A percentile compares a stretch with the other conserved stretches of the same genome.
Evolutionary conservation across 257 asterid genomes (phyloP).

Genomic region (Oldenlandia corymbosa): DNA sequence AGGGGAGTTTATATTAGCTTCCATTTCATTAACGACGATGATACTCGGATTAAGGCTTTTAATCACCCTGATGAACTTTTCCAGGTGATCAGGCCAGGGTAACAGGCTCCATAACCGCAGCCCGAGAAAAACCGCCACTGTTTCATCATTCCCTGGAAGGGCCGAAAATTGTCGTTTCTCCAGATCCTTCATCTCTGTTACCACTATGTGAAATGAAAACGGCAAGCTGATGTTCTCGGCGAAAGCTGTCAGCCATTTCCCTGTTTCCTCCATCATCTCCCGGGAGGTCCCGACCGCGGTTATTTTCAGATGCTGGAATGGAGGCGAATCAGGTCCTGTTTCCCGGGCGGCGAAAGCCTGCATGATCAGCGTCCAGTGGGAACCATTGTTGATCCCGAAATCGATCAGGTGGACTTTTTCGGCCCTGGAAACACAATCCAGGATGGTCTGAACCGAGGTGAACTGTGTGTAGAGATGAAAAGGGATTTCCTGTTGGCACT

Average conservation of each 20-base stretch:
- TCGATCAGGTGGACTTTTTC: slow-evolving; percentile 43
- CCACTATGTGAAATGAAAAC: slow-evolving; percentile 33
- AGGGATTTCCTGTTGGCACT: slow-evolving; percentile 32
- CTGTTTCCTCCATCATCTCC: slow-evolving; percentile 37
- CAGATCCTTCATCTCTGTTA: slow-evolving; percentile 34
- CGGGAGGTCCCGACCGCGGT: slow-evolving; percentile 38
- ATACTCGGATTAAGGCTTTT: slow-evolving; percentile 22
- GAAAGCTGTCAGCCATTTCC: slow-evolving; percentile 31
- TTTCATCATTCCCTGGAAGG: slow-evolving; percentile 29
- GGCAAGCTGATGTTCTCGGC: slow-evolving; percentile 37
- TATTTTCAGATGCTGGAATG: slow-evolving; percentile 38
- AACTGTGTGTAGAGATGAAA: slow-evolving; percentile 35
- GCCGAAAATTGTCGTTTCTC: slow-evolving; percentile 17
- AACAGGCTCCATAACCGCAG: slow-evolving; percentile 31
- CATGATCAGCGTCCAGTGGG: slow-evolving; percentile 48
- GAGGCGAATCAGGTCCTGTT: slow-evolving; percentile 17
- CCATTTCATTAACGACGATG: slow-evolving; percentile 43
- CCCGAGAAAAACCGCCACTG: slow-evolving; percentile 29
- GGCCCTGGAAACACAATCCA: slow-evolving; percentile 29
- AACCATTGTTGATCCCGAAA: slow-evolving; percentile 36
- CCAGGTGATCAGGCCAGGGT: slow-evolving; percentile 25
- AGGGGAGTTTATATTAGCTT: slow-evolving; percentile 40
- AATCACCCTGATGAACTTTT: slow-evolving; percentile 32
- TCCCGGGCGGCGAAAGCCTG: slow-evolving; percentile 49
- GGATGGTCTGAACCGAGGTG: slow-evolving; percentile 38